A percentile compares a stretch with the other conserved stretches of the same genome.
phyloP scores from a whole-genome alignment of 2,329 filamentous ascomycete species.

The Daldinia eschscholtzii region DNA sequence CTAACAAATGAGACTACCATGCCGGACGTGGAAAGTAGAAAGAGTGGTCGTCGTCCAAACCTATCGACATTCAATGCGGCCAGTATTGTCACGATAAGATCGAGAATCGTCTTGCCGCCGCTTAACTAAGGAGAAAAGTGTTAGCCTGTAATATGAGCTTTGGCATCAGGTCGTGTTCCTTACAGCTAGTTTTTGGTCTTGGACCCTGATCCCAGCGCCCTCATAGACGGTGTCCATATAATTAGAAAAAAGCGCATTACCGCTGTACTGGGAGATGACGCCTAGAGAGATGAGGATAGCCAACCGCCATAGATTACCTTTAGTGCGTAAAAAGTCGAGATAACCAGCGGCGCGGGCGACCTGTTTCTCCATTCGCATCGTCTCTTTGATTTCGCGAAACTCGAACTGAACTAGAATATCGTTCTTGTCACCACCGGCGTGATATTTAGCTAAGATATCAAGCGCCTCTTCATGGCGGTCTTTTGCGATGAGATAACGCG shows the following conservation, averaged over 20 bases:
- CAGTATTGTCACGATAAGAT: slow-evolving; percentile 68
- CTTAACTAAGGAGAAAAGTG: slow-evolving; percentile 54
- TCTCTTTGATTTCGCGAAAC: slow-evolving; percentile 74
- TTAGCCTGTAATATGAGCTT: not conserved
- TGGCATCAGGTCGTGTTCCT: slow-evolving; percentile 30
- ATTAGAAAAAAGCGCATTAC: slow-evolving; percentile 76
- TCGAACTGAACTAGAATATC: slow-evolving; percentile 75
- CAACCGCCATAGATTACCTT: slow-evolving; percentile 74
- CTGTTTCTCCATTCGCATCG: slow-evolving; percentile 69
- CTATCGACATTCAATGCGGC: slow-evolving; percentile 65
- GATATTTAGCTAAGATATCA: slow-evolving; percentile 71
- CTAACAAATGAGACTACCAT: slow-evolving; percentile 63
- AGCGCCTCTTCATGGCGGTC: slow-evolving; percentile 73
- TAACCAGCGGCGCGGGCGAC: slow-evolving; percentile 65
- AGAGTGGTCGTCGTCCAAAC: slow-evolving; percentile 66
- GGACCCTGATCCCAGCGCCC: slow-evolving; percentile 69
- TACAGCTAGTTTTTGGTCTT: slow-evolving; percentile 68
- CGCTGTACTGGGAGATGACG: slow-evolving; percentile 76
- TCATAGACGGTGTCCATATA: slow-evolving; percentile 74
- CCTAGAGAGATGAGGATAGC: slow-evolving; percentile 72
- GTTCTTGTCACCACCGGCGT: slow-evolving; percentile 70
- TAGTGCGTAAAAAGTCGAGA: slow-evolving; percentile 71
- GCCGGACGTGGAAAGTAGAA: slow-evolving; percentile 62
- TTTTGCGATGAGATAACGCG: slow-evolving; percentile 73
- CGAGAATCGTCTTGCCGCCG: slow-evolving; percentile 69